These are phyloP conservation scores for Candida khao-thaluensis DNA, from an alignment of 805 yeast genomes.

Conservation along the genomic window DNA sequence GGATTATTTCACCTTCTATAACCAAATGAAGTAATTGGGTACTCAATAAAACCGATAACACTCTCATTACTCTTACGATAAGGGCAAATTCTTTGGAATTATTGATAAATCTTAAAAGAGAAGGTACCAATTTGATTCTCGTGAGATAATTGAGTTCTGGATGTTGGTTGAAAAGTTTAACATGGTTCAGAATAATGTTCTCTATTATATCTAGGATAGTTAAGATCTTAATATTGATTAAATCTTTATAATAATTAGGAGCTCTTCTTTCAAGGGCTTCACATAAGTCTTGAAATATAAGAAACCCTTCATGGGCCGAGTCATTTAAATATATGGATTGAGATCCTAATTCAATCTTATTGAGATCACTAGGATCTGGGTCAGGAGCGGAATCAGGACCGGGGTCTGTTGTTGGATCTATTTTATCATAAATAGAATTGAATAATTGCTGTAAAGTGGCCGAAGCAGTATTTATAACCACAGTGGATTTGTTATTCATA, in stretches of 20 bases:
- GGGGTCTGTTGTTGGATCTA: conserved; percentile 15
- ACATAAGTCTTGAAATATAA: conserved; percentile 73
- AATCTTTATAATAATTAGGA: conserved; percentile 52
- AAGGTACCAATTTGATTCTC: conserved; percentile 70
- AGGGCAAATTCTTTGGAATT: conserved; percentile 60
- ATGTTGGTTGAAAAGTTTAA: conserved; percentile 52
- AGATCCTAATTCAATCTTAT: background rate
- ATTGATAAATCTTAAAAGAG: conserved; percentile 61
- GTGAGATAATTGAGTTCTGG: conserved; percentile 65
- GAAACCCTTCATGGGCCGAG: conserved; percentile 42
- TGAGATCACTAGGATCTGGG: background rate
- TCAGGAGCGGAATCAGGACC: too few species aligned
- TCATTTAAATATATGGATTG: too few species aligned
- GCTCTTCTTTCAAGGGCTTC: conserved; percentile 57
- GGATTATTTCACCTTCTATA: conserved; percentile 77
- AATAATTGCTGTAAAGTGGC: conserved; percentile 90
- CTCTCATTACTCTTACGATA: conserved; percentile 71
- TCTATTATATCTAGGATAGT: conserved; percentile 83
- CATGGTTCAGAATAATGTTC: conserved; percentile 67
- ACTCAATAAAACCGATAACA: conserved; percentile 59
- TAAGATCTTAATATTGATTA: conserved; percentile 53
- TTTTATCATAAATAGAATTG: conserved; percentile 72
- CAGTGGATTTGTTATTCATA: conserved; percentile 63
- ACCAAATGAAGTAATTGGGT: conserved; percentile 58
- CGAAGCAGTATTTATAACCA: conserved; percentile 85